Evolutionary conservation across 805 yeast genomes (phyloP), one percentile per base, ranked within the genome.

Genomic region (Spathaspora girioi): DNA sequence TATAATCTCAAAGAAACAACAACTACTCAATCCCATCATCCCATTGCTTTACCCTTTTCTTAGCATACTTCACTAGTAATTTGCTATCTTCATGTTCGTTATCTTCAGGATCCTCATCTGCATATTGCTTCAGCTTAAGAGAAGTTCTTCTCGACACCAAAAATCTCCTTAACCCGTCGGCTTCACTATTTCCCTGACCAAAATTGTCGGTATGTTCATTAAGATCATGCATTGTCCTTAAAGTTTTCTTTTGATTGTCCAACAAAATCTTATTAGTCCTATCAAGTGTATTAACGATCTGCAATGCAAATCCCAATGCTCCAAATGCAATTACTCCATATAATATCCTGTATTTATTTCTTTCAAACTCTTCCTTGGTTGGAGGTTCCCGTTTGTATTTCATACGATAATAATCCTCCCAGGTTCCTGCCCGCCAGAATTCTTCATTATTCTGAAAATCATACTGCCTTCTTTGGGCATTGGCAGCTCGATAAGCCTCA

Each of bases 351-450:
- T 69, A 71, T 57, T 75, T 75, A 63, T 70, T 75, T 59, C 65
- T 75, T 64, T 69, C 70, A 56, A 69, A 54, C 58, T 72, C 71
- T 54, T 70, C 71, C 58, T 64, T 62, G 50, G 80, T 69, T 19
- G 75, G 79, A 4, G 76, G 75, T 17, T 53, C 49, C 23, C 73
- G 56, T 31, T 69, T 60, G 50, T 70, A 66, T 59, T 64, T 65
- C 71, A 75, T 70, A 41, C 66, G 61, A 71, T 81, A 78, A 60
- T 76, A 77, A 51, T 83, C 88, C 55, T 82, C 86, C 87, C 87
- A 82, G 0, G 79, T 79, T 0, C 83, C 83, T 0, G 87, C 86
- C 46, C 70, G 78, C 82, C 85, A 81, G 62, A 83, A 83, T 35
- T 69, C 68, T 50, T 76, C 77, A 55, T 71, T 68, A 35, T 63